Base-by-base conservation (phyloP, 768 basidiomycete species). In the Boletales sp. region DNA sequence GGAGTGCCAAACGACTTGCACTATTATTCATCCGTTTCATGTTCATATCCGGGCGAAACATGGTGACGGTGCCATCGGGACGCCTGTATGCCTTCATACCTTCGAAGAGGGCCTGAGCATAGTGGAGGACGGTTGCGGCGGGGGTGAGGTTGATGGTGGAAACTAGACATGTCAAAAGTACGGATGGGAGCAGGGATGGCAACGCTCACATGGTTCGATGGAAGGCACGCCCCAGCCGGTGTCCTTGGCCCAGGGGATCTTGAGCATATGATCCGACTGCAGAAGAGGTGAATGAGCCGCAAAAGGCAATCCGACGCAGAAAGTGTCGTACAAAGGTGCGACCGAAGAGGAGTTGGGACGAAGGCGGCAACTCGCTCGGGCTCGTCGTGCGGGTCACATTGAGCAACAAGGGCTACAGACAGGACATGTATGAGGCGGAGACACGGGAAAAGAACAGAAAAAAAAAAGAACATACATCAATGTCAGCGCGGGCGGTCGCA, bases 1-100 rank as follows among this genome's bases (percentile, higher is more conserved):
- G 89, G 41, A 91, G 66, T 17, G 87, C 90, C 47, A 92, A 74
- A 37, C 94, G 82, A 21, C 70, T 57, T 13, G 94, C 94, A 61
- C 87, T 90, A 40, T 57, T 79, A 71, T 91, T 92, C 93, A 98
- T 94, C 24, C 94, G 84, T 62, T 84, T 84, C 93, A 97, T 95
- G 72, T 97, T 97, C 90, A 91, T 90, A 70, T 97, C 91, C 3
- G 94, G 95, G 40, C 94, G 76, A 78, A 97, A 97, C 56, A 97
- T 71, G 15, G 86, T 81, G 18, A 94, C 81, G 24, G 78, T 82
- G 32, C 86, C 93, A 42, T 79, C 70, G 34, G 79, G 69, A 56
- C 85, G 82, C 42, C 84, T 77, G 72, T 95, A 97, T 1, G 94
- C 94, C 67, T 97, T 97, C 81, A 97, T 82, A 15, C 94, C 91